Evolutionary conservation across 257 asterid genomes (phyloP).

Genomic region (Nyctanthes arbortristis): DNA sequence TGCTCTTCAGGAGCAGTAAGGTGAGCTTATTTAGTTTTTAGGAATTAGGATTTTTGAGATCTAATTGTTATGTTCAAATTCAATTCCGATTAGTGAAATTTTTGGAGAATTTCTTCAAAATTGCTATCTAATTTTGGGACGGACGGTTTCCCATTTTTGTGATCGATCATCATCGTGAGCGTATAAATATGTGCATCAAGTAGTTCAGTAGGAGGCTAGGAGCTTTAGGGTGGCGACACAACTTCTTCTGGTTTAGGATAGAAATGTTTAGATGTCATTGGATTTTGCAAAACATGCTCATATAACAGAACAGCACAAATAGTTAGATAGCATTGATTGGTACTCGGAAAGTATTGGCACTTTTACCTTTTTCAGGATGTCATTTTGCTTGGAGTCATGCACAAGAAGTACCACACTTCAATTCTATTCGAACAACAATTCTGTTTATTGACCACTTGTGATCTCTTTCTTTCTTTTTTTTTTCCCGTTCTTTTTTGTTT

Average conservation of each 20-base stretch:
- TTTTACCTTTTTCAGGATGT: background rate
- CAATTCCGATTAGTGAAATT: background rate
- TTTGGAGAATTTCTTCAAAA: slow-evolving; percentile 6
- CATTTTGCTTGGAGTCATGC: background rate
- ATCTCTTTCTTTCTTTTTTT: no score
- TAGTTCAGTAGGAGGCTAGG: background rate
- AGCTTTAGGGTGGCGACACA: background rate
- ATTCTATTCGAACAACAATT: background rate
- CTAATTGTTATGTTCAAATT: background rate
- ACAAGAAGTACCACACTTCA: background rate
- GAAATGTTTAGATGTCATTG: background rate
- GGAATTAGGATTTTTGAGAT: background rate
- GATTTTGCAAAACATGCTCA: background rate
- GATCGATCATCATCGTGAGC: background rate
- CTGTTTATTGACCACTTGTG: background rate
- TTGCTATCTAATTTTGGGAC: background rate
- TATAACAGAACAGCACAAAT: background rate
- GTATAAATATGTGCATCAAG: background rate
- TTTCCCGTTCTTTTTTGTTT: no score
- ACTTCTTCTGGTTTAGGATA: background rate
- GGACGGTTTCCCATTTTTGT: background rate
- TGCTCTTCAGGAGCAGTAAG: slow-evolving; percentile 69
- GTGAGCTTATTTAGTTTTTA: slow-evolving; percentile 40
- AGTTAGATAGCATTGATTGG: background rate
- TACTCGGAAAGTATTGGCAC: background rate